Percentiles rank a stretch among this genome's conserved stretches.
Conservation (phyloP, 179 eudicot species). For the Beta macrorhiza region DNA sequence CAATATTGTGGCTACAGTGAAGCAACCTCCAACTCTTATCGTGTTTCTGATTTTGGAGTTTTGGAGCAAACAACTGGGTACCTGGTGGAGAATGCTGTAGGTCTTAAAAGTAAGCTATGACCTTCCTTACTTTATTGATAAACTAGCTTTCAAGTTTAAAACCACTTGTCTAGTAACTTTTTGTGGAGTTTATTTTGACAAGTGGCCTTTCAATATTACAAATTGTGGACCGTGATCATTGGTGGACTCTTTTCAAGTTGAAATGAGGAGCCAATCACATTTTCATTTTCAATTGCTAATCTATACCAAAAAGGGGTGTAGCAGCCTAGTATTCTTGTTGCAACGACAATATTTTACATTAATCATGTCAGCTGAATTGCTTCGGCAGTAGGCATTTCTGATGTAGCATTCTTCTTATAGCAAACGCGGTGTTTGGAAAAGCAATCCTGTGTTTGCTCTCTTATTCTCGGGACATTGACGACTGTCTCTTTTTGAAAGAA, state of each 20-base stretch:
- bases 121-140: neutral
- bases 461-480: neutral
- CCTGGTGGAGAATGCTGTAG: slow-evolving; percentile 21
- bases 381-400: neutral
- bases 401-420: neutral
- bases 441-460: neutral
- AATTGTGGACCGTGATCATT: neutral
- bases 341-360: neutral
- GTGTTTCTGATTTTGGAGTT: slow-evolving; percentile 21
- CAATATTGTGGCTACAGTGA: slow-evolving; percentile 19
- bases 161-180: neutral
- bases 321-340: neutral
- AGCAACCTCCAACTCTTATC: slow-evolving; percentile 20
- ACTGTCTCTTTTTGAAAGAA: too few relatives aligned
- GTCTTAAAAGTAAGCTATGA: slow-evolving; percentile 19
- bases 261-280: neutral
- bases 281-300: neutral
- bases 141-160: neutral
- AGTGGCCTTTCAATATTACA: neutral
- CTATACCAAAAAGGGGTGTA: neutral
- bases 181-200: neutral
- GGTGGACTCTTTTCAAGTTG: neutral
- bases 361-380: neutral
- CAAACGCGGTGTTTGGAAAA: neutral
- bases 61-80: slow-evolving; percentile 25